phyloP scores from a whole-genome alignment of 2,329 filamentous ascomycete species.

The Lizonia empirigonia region DNA sequence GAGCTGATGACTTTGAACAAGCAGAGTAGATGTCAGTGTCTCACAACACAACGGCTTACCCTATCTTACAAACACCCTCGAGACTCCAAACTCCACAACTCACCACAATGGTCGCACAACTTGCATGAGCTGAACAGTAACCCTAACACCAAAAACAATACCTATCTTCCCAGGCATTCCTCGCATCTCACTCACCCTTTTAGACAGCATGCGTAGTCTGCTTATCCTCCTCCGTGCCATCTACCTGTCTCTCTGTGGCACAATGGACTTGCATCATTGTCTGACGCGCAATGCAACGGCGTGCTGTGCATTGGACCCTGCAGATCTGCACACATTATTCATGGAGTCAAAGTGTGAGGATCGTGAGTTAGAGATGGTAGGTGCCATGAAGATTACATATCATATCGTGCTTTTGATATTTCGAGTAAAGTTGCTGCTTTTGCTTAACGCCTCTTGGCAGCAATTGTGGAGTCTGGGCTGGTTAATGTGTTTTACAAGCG shows the following conservation, averaged over 20 bases:
- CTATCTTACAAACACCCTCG: background rate
- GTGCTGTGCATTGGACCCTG: constrained; percentile 2
- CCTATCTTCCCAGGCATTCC: too few species aligned
- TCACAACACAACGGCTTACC: background rate
- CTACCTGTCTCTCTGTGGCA: background rate
- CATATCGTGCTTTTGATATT: too few species aligned
- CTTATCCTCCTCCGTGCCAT: too few species aligned
- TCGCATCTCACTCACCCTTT: too few species aligned
- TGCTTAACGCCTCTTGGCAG: too few species aligned
- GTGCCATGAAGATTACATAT: background rate
- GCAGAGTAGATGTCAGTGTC: background rate
- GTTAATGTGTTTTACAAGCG: too few species aligned
- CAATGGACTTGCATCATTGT: background rate
- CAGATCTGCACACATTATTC: background rate
- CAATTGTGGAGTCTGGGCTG: too few species aligned
- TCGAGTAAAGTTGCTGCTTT: too few species aligned
- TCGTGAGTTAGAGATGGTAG: background rate
- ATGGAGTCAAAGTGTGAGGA: constrained; percentile 1
- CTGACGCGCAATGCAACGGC: background rate
- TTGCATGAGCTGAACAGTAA: background rate
- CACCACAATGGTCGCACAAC: background rate
- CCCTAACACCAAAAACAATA: too few species aligned
- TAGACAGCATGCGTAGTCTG: too few species aligned
- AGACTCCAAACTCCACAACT: background rate
- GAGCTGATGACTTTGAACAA: background rate